Evolutionary conservation across 768 basidiomycete genomes (phyloP).

Genomic region (Tulasnella sp.): DNA sequence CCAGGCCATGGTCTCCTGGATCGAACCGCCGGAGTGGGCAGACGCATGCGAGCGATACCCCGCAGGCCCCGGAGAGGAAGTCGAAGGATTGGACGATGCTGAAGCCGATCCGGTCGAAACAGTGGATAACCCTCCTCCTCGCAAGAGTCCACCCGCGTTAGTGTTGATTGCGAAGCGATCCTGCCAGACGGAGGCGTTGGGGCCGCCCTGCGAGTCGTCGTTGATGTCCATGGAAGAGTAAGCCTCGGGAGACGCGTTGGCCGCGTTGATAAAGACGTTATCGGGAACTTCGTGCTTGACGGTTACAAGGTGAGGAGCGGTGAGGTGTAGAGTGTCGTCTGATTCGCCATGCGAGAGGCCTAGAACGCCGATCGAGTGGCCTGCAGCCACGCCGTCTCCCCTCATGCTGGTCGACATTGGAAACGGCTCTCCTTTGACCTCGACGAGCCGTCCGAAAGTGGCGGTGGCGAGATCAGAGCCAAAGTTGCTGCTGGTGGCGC

Average conservation of each 20-base stretch:
- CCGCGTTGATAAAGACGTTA: not conserved
- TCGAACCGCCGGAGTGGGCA: constrained; percentile 11
- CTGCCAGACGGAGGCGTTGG: constrained; percentile 5
- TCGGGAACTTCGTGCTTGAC: not conserved
- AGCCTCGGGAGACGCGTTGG: not conserved
- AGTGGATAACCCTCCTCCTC: not conserved
- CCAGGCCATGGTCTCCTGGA: constrained; percentile 13
- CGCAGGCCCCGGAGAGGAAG: constrained; percentile 1
- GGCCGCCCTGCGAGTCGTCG: constrained; percentile 6
- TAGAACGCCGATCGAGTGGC: not conserved
- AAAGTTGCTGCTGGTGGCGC: constrained; percentile 27
- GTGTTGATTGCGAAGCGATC: not conserved
- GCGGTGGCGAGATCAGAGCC: not conserved
- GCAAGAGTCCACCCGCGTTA: not conserved
- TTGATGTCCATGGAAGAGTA: not conserved
- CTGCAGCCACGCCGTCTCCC: not conserved
- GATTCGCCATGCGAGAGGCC: constrained; percentile 16
- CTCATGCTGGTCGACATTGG: not conserved
- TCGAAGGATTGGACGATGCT: constrained; percentile 8
- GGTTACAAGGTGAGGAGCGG: not conserved
- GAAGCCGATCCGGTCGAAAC: constrained; percentile 9
- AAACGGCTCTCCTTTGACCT: not conserved
- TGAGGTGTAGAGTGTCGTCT: constrained; percentile 2
- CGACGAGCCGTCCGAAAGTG: not conserved
- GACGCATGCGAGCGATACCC: constrained; percentile 4